Conservation (phyloP, 805 yeast species). For the Wickerhamomyces chaumierensis region DNA sequence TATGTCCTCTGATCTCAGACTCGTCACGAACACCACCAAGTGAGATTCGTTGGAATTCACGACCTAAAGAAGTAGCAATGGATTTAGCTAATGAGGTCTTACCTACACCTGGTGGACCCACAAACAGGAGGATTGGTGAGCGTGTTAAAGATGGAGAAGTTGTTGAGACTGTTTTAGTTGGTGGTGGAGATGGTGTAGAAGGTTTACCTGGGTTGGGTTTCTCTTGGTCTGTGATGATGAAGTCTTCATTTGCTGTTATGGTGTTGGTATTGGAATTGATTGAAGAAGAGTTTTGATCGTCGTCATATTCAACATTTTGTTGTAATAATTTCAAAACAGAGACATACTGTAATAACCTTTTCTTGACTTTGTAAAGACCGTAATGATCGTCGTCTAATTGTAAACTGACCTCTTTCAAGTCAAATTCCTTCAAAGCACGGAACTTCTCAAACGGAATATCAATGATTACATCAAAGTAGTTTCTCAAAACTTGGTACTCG, state of each 20-base stretch:
- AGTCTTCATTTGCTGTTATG: slow-evolving; percentile 7
- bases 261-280: neutral
- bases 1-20: slow-evolving; percentile 82
- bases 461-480: slow-evolving; percentile 52
- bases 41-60: slow-evolving; percentile 70
- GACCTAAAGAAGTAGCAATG: slow-evolving; percentile 60
- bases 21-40: slow-evolving; percentile 85
- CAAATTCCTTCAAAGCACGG: slow-evolving; percentile 21
- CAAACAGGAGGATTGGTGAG: slow-evolving; percentile 62
- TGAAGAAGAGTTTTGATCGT: too few relatives aligned
- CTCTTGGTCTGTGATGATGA: slow-evolving; percentile 1
- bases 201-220: neutral
- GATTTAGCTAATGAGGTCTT: slow-evolving; percentile 81
- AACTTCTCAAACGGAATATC: slow-evolving; percentile 50
- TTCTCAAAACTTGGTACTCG: slow-evolving; percentile 53
- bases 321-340: slow-evolving; percentile 57
- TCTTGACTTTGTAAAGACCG: slow-evolving; percentile 66
- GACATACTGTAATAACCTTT: slow-evolving; percentile 64
- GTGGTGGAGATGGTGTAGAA: neutral
- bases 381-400: slow-evolving; percentile 67
- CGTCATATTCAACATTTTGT: too few relatives aligned
- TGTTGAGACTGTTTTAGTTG: too few relatives aligned
- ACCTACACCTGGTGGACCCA: slow-evolving; percentile 94
- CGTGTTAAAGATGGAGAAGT: too few relatives aligned
- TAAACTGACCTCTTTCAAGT: slow-evolving; percentile 40